Conservation (phyloP, 139 green algal genomes). For the Chlamydomonas sphaeroides region DNA sequence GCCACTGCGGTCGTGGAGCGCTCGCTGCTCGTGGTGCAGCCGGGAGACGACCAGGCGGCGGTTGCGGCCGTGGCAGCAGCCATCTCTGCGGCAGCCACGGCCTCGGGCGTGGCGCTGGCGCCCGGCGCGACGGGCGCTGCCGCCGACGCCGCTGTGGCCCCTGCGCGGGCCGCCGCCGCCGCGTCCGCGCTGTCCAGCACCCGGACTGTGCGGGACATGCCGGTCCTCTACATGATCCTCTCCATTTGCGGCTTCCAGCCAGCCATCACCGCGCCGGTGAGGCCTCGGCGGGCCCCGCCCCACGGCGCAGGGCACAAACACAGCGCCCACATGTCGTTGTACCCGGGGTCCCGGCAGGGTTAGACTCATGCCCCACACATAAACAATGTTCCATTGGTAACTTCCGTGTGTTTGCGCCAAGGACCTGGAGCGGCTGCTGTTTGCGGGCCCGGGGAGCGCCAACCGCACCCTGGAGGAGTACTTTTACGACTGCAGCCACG, state of each 20-base stretch:
- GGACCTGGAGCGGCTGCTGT: slow-evolving; percentile 42
- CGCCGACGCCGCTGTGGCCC: not conserved
- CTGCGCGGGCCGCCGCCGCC: not conserved
- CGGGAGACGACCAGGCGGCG: too few species aligned
- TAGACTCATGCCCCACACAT: not conserved
- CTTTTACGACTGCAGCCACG: slow-evolving; percentile 49
- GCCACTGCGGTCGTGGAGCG: too few species aligned
- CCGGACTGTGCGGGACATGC: slow-evolving; percentile 13
- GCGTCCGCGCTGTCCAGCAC: not conserved
- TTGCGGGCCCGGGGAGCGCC: slow-evolving; percentile 23
- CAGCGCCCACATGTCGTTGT: too few species aligned
- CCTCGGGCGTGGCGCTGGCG: not conserved
- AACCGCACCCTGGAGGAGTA: slow-evolving; percentile 44
- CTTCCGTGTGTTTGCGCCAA: not conserved
- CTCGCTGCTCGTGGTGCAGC: too few species aligned
- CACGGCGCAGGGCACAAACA: too few species aligned
- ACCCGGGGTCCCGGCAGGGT: not conserved
- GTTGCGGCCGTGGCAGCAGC: not conserved
- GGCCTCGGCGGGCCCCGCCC: too few species aligned
- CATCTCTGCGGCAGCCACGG: not conserved
- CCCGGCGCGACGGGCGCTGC: not conserved
- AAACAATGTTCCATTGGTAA: not conserved
- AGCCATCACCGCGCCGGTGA: not conserved
- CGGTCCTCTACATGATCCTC: slow-evolving; percentile 28
- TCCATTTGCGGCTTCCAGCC: slow-evolving; percentile 2